phyloP scores from a whole-genome alignment of 176 grass and related monocot genomes.

The Chrysopogon serrulatus region DNA sequence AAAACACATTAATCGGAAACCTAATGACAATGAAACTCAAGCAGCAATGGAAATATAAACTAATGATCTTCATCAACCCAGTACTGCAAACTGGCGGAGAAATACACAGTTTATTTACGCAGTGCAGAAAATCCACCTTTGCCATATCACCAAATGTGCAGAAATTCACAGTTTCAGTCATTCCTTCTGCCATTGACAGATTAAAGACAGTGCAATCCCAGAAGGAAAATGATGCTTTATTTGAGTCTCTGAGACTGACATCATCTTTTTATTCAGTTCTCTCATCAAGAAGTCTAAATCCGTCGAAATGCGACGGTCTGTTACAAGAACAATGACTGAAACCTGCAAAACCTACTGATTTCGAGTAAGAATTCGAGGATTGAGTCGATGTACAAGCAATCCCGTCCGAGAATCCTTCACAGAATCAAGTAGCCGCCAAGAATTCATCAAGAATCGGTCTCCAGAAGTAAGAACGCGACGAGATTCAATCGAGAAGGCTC shows the following conservation, averaged over 20 bases:
- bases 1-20: not conserved
- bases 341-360: slow-evolving; percentile 19
- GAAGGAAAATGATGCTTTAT: not conserved
- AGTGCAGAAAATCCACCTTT: not conserved
- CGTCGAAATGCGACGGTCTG: not conserved
- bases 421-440: slow-evolving; percentile 5
- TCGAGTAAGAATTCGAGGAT: not conserved
- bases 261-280: not conserved
- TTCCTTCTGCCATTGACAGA: not conserved
- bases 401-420: slow-evolving; percentile 20
- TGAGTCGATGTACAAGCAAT: not conserved
- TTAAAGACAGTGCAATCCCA: not conserved
- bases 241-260: not conserved
- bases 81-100: not conserved
- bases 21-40: not conserved
- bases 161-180: not conserved
- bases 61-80: not conserved
- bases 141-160: not conserved
- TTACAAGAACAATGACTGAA: slow-evolving; percentile 3
- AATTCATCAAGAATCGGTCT: slow-evolving; percentile 7
- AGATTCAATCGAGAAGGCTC: not conserved
- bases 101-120: not conserved
- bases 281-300: not conserved
- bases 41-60: not conserved
- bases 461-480: slow-evolving; percentile 5